Conservation (phyloP, 805 yeast genomes). For the Yamadazyma scolyti region DNA sequence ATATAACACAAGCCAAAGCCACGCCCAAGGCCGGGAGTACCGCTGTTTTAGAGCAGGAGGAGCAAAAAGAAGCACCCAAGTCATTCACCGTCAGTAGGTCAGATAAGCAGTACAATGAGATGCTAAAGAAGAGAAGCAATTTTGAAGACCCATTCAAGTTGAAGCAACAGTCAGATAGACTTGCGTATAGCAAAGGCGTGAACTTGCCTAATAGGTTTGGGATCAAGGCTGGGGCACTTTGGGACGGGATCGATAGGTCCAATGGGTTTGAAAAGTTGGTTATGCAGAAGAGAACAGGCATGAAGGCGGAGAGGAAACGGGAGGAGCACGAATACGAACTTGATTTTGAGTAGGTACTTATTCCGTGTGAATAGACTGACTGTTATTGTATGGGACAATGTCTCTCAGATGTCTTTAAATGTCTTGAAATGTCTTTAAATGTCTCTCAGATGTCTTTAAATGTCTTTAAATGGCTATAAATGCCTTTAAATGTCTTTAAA, state of each 20-base stretch:
- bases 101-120: constrained; percentile 11
- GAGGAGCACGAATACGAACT: constrained; percentile 20
- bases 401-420: too few relatives aligned
- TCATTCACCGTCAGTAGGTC: constrained; percentile 10
- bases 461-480: too few relatives aligned
- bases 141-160: constrained; percentile 11
- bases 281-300: constrained; percentile 37
- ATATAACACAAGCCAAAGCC: constrained; percentile 22
- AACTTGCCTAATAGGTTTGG: constrained; percentile 70
- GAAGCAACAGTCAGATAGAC: neutral
- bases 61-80: constrained; percentile 2
- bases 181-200: constrained; percentile 27
- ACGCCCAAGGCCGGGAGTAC: constrained; percentile 1
- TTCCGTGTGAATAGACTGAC: too few relatives aligned
- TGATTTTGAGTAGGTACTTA: constrained; percentile 12
- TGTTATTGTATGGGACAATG: too few relatives aligned
- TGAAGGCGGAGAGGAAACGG: constrained; percentile 21
- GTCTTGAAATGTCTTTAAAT: too few relatives aligned
- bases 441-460: too few relatives aligned
- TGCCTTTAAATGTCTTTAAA: too few relatives aligned
- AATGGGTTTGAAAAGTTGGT: constrained; percentile 78
- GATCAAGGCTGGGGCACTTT: constrained; percentile 72
- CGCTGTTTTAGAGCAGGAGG: constrained; percentile 1
- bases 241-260: constrained; percentile 87
- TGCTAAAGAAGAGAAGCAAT: constrained; percentile 5